A percentile compares a stretch with the other conserved stretches of the same genome.
phyloP scores from a whole-genome alignment of 2,329 filamentous ascomycete species.

The Fusarium nygamai region DNA sequence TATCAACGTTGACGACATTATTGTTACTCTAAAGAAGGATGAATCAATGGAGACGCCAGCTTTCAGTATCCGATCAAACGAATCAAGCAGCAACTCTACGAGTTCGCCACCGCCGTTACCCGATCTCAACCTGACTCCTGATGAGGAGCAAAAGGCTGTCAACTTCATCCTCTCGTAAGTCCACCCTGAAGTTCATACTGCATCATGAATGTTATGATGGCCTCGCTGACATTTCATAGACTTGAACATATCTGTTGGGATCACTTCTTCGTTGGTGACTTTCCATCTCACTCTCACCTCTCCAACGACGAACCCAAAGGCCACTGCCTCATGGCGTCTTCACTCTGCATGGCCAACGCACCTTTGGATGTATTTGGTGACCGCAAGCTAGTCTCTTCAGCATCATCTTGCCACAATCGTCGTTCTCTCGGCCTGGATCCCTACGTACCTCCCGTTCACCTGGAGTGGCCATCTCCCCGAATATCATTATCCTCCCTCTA shows the following conservation, averaged over 20 bases:
- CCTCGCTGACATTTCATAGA: constrained; percentile 43
- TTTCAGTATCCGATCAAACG: constrained; percentile 53
- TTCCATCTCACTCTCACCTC: constrained; percentile 47
- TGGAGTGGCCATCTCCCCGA: constrained; percentile 52
- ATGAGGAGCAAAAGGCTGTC: constrained; percentile 58
- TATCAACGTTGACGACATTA: constrained; percentile 51
- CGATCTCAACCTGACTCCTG: constrained; percentile 46
- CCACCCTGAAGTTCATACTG: constrained; percentile 30
- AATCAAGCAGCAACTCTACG: constrained; percentile 28
- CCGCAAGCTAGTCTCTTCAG: constrained; percentile 35
- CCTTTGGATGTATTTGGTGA: constrained; percentile 48
- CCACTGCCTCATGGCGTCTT: constrained; percentile 57
- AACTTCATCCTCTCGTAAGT: constrained; percentile 65
- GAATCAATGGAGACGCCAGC: constrained; percentile 54
- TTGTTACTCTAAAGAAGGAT: constrained; percentile 55
- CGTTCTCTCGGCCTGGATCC: constrained; percentile 23
- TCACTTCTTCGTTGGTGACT: constrained; percentile 57
- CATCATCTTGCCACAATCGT: constrained; percentile 28
- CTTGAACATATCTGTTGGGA: constrained; percentile 64
- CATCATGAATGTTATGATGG: background rate
- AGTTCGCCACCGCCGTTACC: constrained; percentile 31
- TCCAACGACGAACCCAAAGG: constrained; percentile 48
- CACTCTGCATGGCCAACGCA: constrained; percentile 54
- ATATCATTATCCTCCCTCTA: constrained; percentile 56
- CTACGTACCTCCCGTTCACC: constrained; percentile 35